phyloP scores from a whole-genome alignment of 768 basidiomycete genomes.

The Auriscalpium orientale region DNA sequence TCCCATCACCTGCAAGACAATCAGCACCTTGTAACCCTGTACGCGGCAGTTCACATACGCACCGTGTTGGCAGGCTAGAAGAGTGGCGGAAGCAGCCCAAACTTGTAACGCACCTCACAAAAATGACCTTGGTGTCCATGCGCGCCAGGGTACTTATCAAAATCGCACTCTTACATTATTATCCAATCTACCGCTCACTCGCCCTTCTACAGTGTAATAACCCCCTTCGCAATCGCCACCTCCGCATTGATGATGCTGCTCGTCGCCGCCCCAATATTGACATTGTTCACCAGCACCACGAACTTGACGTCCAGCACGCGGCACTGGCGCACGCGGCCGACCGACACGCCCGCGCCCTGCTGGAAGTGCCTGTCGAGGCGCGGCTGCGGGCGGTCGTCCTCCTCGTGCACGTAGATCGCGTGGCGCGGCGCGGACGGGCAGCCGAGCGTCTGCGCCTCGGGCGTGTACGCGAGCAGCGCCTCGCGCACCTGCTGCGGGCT shows the following conservation, averaged over 20 bases:
- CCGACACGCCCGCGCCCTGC: slow-evolving; percentile 84
- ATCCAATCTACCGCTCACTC: neutral
- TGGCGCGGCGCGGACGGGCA: slow-evolving; percentile 83
- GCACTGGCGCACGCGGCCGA: slow-evolving; percentile 88
- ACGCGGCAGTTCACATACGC: no score
- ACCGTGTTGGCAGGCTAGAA: no score
- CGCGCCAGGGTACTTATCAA: no score
- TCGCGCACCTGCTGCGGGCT: slow-evolving; percentile 82
- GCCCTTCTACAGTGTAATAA: slow-evolving; percentile 22
- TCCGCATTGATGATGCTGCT: slow-evolving; percentile 97
- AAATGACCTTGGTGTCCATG: no score
- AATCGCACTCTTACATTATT: no score
- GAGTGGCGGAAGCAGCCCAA: no score
- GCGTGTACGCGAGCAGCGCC: slow-evolving; percentile 65
- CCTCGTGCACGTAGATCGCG: slow-evolving; percentile 87
- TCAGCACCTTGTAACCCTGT: no score
- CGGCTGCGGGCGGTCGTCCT: slow-evolving; percentile 89
- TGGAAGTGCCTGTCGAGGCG: slow-evolving; percentile 86
- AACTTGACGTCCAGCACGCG: slow-evolving; percentile 94
- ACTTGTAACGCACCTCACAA: no score
- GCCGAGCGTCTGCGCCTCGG: slow-evolving; percentile 65
- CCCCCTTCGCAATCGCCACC: slow-evolving; percentile 76
- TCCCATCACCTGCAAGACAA: no score
- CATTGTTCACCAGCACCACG: slow-evolving; percentile 87
- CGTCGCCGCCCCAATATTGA: slow-evolving; percentile 93